These are phyloP conservation scores for Stagonosporopsis cucurbitacearum DNA, from an alignment of 2,329 filamentous ascomycete species.

Conservation along the genomic window DNA sequence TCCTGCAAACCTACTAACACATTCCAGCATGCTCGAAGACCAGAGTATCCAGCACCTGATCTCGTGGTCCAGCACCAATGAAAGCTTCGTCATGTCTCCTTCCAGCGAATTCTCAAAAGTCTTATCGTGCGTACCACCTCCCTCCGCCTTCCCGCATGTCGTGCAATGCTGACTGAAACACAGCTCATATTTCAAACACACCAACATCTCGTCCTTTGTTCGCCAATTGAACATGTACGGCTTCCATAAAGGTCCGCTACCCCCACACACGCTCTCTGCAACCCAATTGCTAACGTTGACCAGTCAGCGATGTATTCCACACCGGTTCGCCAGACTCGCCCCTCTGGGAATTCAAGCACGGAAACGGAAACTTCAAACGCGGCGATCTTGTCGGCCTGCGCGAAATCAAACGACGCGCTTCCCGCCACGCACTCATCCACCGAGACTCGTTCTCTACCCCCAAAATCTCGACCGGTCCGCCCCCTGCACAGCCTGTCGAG, in stretches of 20 bases:
- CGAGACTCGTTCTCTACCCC: slow-evolving; percentile 81
- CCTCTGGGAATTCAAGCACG: slow-evolving; percentile 98
- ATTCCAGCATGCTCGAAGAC: slow-evolving; percentile 90
- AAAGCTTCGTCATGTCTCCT: slow-evolving; percentile 99
- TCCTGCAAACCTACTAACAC: slow-evolving; percentile 39
- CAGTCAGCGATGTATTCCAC: slow-evolving; percentile 98
- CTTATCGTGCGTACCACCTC: slow-evolving; percentile 74
- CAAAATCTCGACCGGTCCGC: slow-evolving; percentile 73
- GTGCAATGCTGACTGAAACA: slow-evolving; percentile 35
- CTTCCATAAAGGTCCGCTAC: slow-evolving; percentile 87
- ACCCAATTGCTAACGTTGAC: slow-evolving; percentile 19
- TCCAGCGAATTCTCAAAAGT: slow-evolving; percentile 98
- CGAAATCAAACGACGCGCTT: slow-evolving; percentile 95
- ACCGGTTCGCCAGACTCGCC: slow-evolving; percentile 92
- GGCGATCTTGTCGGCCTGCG: slow-evolving; percentile 89
- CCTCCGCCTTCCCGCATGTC: slow-evolving; percentile 34
- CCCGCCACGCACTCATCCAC: slow-evolving; percentile 89
- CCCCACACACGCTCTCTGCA: slow-evolving; percentile 12
- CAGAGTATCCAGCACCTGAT: slow-evolving; percentile 92
- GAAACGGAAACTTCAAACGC: slow-evolving; percentile 94
- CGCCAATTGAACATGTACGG: slow-evolving; percentile 99
- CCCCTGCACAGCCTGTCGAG: slow-evolving; percentile 85
- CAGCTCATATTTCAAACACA: slow-evolving; percentile 99
- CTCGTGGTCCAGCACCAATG: slow-evolving; percentile 90
- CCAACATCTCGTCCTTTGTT: slow-evolving; percentile 98